These are phyloP conservation scores for Cryptococcus jaspeensis DNA, from an alignment of 1,284 basidiomycete genomes.

Conservation along the genomic window DNA sequence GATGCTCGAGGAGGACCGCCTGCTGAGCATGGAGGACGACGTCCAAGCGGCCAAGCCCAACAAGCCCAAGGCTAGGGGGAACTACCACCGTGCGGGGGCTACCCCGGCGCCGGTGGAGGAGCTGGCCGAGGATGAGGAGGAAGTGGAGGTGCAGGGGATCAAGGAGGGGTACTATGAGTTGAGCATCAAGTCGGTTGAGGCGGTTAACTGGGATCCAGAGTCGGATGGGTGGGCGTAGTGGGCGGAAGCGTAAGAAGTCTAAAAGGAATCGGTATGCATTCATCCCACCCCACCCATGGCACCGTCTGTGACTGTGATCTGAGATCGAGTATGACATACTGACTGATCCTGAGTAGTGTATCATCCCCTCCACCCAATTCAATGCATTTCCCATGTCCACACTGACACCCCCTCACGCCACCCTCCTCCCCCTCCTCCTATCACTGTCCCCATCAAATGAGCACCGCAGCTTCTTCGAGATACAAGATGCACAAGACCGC, in stretches of 20 bases:
- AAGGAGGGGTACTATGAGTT: slow-evolving; percentile 53
- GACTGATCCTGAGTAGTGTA: no score
- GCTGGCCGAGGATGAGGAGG: background rate
- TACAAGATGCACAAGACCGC: no score
- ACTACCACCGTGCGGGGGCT: background rate
- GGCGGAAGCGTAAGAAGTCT: background rate
- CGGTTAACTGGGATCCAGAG: slow-evolving; percentile 47
- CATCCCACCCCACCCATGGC: no score
- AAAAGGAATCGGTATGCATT: no score
- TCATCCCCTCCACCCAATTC: no score
- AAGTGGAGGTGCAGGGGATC: slow-evolving; percentile 8
- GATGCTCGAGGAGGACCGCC: slow-evolving; percentile 19
- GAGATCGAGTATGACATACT: no score
- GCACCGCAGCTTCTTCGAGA: no score
- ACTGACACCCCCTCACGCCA: no score
- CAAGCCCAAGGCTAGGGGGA: background rate
- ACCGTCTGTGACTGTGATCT: no score
- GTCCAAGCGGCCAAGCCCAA: background rate
- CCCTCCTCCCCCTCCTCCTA: no score
- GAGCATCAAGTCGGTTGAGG: slow-evolving; percentile 50
- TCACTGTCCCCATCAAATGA: no score
- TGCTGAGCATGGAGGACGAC: background rate
- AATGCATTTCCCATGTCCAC: no score
- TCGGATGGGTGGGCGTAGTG: slow-evolving; percentile 13
- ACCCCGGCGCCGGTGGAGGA: background rate